Percentiles rank a stretch among this genome's conserved stretches.
Conservation (phyloP, 164 flowering plant genomes). For the Aristolochia contorta region DNA sequence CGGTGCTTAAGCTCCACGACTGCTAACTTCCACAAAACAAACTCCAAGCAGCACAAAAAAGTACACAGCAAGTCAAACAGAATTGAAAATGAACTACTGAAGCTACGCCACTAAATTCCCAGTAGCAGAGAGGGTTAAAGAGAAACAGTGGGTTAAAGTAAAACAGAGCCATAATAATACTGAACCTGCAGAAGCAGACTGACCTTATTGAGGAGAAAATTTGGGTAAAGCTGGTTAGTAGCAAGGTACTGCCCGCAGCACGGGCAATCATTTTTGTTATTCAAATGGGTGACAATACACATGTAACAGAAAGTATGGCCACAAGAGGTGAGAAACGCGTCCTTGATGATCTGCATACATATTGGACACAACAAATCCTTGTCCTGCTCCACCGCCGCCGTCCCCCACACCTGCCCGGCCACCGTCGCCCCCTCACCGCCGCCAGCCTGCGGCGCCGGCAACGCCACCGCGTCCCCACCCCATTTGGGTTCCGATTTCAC, state of each 20-base stretch:
- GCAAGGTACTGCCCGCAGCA: slow-evolving; percentile 72
- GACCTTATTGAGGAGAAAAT: slow-evolving; percentile 84
- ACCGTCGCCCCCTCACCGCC: background rate
- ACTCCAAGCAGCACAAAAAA: too few species aligned
- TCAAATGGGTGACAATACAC: slow-evolving; percentile 86
- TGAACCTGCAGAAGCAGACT: background rate
- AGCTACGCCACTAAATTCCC: too few species aligned
- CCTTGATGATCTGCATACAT: slow-evolving; percentile 91
- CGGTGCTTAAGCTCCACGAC: too few species aligned
- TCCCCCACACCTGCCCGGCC: slow-evolving; percentile 5
- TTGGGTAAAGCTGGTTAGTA: slow-evolving; percentile 63
- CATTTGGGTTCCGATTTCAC: slow-evolving; percentile 34
- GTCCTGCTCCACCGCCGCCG: slow-evolving; percentile 35
- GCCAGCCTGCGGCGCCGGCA: slow-evolving; percentile 1
- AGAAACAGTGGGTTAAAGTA: too few species aligned
- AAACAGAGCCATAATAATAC: too few species aligned
- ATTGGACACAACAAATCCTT: slow-evolving; percentile 82
- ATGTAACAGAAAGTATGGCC: slow-evolving; percentile 97
- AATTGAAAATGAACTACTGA: too few species aligned
- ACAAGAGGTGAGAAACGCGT: slow-evolving; percentile 85
- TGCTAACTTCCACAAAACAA: too few species aligned
- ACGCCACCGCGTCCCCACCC: slow-evolving; percentile 9
- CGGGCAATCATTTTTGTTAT: slow-evolving; percentile 89
- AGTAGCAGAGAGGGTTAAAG: too few species aligned
- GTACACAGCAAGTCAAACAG: too few species aligned